Evolutionary conservation across 169 alveolate species (phyloP).

Genomic region (Plasmodium vivax): DNA sequence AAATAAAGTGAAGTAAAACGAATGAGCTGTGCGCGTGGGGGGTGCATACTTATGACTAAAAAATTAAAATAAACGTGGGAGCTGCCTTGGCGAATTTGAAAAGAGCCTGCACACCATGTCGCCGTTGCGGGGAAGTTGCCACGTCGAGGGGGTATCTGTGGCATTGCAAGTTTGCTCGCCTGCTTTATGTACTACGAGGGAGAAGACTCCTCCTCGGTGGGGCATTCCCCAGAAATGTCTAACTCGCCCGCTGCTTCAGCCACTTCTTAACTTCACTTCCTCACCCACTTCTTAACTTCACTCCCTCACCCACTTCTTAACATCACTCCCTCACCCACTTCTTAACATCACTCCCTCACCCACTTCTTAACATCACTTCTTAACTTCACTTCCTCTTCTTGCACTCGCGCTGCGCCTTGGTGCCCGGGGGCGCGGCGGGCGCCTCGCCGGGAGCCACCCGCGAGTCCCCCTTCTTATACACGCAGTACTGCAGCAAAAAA

Average conservation of each 20-base stretch:
- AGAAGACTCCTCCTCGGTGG: neutral
- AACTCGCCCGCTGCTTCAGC: neutral
- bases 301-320: neutral
- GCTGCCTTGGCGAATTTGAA: neutral
- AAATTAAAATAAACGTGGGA: neutral
- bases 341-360: neutral
- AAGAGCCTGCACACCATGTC: neutral
- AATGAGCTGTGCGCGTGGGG: neutral
- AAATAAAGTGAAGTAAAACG: neutral
- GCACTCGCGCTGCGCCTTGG: neutral
- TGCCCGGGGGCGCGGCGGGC: neutral
- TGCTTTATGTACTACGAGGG: neutral
- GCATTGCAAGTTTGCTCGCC: neutral
- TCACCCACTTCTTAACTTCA: no score
- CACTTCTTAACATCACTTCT: neutral
- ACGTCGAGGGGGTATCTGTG: neutral
- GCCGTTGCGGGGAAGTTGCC: neutral
- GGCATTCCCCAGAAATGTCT: neutral
- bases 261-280: neutral
- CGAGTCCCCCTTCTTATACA: slow-evolving; percentile 28
- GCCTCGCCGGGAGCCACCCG: neutral
- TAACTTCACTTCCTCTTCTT: neutral
- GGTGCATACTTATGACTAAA: neutral
- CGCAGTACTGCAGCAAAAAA: slow-evolving; percentile 13
- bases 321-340: no score